Conservation (phyloP, 106 monocot genomes). For the Dendrobium huoshanense region DNA sequence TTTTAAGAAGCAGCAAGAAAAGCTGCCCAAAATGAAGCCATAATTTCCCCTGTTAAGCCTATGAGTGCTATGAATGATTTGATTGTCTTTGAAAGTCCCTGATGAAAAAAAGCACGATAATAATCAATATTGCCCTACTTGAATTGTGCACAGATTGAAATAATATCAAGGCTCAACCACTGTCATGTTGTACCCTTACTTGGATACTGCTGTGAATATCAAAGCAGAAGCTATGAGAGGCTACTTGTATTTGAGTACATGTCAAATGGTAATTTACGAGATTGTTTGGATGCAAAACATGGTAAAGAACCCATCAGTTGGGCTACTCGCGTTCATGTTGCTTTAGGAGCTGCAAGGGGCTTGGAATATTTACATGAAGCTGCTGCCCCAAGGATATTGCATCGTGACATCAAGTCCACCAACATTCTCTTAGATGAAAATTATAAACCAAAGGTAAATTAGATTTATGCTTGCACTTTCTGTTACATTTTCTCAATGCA, state of each 20-base stretch:
- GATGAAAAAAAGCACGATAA: not conserved
- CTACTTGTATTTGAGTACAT: constrained; percentile 87
- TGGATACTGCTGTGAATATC: constrained; percentile 75
- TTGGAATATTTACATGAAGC: constrained; percentile 98
- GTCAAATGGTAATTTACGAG: constrained; percentile 76
- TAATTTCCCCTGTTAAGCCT: not conserved
- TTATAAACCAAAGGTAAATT: constrained; percentile 63
- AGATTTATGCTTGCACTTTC: no score
- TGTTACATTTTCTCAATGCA: not conserved
- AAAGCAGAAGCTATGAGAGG: constrained; percentile 48
- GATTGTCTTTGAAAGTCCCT: not conserved
- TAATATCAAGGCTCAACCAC: constrained; percentile 89
- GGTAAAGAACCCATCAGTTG: constrained; percentile 60
- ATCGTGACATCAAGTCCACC: constrained; percentile 91
- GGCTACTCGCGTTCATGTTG: constrained; percentile 67
- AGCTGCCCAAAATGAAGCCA: no score
- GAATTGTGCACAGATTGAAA: constrained; percentile 53
- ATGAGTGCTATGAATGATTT: not conserved
- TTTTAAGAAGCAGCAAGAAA: no score
- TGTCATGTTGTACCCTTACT: constrained; percentile 85
- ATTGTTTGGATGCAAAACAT: constrained; percentile 59
- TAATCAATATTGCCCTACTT: not conserved
- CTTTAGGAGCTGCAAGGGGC: constrained; percentile 78
- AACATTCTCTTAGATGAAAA: constrained; percentile 91
- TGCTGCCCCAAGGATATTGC: constrained; percentile 84